Base-by-base conservation (phyloP, 2,329 filamentous ascomycete genomes). In the Pseudocercospora pini-densiflorae region DNA sequence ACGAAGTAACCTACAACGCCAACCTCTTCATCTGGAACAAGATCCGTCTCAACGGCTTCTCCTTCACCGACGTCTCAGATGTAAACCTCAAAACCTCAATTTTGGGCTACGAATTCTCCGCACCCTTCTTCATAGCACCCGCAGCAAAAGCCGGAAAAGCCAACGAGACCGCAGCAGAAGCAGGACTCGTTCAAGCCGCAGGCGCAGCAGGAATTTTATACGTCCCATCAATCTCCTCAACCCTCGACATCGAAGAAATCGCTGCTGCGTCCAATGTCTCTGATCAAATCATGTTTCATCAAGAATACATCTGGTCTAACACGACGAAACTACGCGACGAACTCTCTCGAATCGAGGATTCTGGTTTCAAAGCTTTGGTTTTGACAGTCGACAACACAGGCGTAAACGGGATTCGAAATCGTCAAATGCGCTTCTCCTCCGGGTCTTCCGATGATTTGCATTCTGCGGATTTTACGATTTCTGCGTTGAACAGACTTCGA, bases 61-160 rank as follows among this genome's bases (percentile, higher is more conserved):
- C 63, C 54, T 73, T 75, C 51, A 54, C 57, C 14, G 70, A 75
- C 45, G 70, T 72, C 4, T 72, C 71, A 1, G 65, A 72, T 24
- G 40, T 69, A 59, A 71, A 73, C 45, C 64, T 71, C 24, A 72
- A 69, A 29, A 97, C 93, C 24, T 96, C 90, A 2, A 97, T 98
- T 92, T 90, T 98, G 12, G 94, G 93, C 70, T 89, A 90, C 43
- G 92, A 91, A 75, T 88, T 89, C 67, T 87, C 90, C 68, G 90
- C 94, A 59, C 94, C 94, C 24, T 95, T 97, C 81, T 98, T 97
- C 81, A 90, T 97, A 33, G 97, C 94, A 0, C 94, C 94, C 49
- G 97, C 94, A 6, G 94, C 94, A 0, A 86, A 97, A 9, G 94
- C 94, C 72, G 97, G 97, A 80, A 88, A 97, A 8, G 94, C 94